Percentiles rank a stretch among this genome's conserved stretches.
Evolutionary conservation across 805 yeast genomes (phyloP).

Genomic region (Ogataea pignaliae): DNA sequence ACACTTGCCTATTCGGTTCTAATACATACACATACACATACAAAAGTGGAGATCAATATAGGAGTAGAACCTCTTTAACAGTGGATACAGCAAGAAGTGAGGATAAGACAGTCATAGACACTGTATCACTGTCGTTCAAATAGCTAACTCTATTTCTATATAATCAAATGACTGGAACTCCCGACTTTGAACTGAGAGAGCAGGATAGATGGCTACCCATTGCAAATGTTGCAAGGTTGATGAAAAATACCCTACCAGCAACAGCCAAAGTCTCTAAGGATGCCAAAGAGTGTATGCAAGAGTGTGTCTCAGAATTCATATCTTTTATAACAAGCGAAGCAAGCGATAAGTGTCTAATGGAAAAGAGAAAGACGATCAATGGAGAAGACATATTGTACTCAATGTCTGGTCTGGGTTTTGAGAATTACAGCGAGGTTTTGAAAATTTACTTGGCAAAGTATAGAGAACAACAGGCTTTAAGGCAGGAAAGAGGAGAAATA

Average conservation of each 20-base stretch:
- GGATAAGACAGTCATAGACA: no score
- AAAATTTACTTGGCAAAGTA: constrained; percentile 66
- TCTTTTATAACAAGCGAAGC: constrained; percentile 65
- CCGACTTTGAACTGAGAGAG: constrained; percentile 50
- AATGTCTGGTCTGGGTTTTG: constrained; percentile 62
- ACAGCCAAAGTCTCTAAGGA: constrained; percentile 77
- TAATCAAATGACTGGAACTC: constrained; percentile 6
- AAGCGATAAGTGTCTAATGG: constrained; percentile 58
- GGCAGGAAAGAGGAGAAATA: constrained; percentile 60
- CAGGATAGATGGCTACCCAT: constrained; percentile 61
- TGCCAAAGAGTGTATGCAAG: constrained; percentile 45
- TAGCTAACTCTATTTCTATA: no score
- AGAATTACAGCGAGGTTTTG: constrained; percentile 63
- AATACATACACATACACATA: no score
- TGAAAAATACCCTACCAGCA: constrained; percentile 69
- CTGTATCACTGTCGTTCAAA: no score
- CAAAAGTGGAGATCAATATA: no score
- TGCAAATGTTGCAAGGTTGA: constrained; percentile 66
- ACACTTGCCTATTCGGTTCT: no score
- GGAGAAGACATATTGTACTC: constrained; percentile 67
- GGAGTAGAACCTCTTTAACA: no score
- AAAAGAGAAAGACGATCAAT: constrained; percentile 64
- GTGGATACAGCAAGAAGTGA: no score
- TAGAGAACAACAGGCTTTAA: constrained; percentile 69
- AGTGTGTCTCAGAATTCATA: constrained; percentile 43